Base-by-base conservation (phyloP, 352 stramenopile species). In the Pythium aquatile region DNA sequence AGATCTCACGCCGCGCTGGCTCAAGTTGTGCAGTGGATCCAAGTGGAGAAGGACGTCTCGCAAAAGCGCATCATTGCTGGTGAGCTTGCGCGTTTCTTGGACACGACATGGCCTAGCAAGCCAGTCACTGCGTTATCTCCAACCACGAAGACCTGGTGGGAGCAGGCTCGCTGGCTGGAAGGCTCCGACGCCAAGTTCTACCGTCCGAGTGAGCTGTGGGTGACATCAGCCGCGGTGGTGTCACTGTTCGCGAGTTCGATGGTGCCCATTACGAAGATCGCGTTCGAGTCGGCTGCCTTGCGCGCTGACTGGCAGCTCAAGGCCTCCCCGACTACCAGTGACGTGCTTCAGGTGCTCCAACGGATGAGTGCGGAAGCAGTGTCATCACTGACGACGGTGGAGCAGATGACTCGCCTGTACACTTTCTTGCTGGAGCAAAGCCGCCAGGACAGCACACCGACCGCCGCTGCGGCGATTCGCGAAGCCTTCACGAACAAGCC, bases 21-120 rank as follows among this genome's bases (percentile, higher is more conserved):
- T 8, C 49, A 76, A 13, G 28, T 86, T 10, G 62, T 90, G 20
- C 57, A 72, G 58, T 90, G 78, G 84, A 72, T 90, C 32, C 64
- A 78, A 37, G 32, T 20, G 3, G 84, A 91, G 24, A 7, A 64
- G 24, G 58, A 81, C 42, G 8, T 61, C 5, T 29, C 40, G 4
- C 16, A 72, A 3, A 88, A 83, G 32, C 65, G 69, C 9, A 66
- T 20, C 0, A 58, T 90, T n/a, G 91, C 84, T 14, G 62, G 51
- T 30, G 70, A 76, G 49, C 63, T 93, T 28, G 76, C 77, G 20
- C 58, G 66, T 7, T 62, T 76, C 26, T 42, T 91, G 37, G 77
- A 91, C 30, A 68, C 67, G 0, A 61, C 70, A 10, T 92, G 83
- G 83, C 52, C 61, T 16, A 33, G 3, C 6, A 30, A 29, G 5